These are phyloP conservation scores for Coniochaeta prunicola DNA, from an alignment of 2,329 filamentous ascomycete genomes.

Conservation along the genomic window DNA sequence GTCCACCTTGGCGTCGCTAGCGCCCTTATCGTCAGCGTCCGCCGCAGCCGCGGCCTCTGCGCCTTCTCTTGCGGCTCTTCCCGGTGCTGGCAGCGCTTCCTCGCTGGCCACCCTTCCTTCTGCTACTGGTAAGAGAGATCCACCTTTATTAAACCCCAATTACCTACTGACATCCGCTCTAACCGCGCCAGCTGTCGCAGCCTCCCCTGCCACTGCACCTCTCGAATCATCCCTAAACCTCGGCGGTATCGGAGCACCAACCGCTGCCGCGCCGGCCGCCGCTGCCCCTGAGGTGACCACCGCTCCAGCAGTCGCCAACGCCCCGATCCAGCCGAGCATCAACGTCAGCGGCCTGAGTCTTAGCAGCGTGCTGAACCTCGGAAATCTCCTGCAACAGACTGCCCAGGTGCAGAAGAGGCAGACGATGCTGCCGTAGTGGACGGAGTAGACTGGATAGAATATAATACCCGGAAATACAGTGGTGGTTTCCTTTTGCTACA, in stretches of 20 bases:
- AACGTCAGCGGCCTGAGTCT: slow-evolving; percentile 33
- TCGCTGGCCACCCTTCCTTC: slow-evolving; percentile 4
- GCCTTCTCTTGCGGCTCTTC: slow-evolving; percentile 8
- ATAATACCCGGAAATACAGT: neutral
- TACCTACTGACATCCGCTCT: neutral
- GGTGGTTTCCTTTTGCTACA: neutral
- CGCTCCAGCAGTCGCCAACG: slow-evolving; percentile 16
- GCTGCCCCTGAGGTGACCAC: slow-evolving; percentile 12
- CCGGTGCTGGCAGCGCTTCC: neutral
- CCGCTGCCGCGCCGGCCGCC: slow-evolving; percentile 10
- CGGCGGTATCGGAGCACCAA: slow-evolving; percentile 16
- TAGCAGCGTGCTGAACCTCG: slow-evolving; percentile 35
- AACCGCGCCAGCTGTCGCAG: neutral
- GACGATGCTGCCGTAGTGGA: neutral
- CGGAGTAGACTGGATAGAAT: neutral
- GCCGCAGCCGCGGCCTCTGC: slow-evolving; percentile 2
- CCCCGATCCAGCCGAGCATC: slow-evolving; percentile 19
- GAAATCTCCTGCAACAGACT: slow-evolving; percentile 28
- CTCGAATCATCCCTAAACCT: slow-evolving; percentile 20
- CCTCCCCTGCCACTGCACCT: slow-evolving; percentile 5
- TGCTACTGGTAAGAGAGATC: neutral
- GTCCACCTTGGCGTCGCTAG: slow-evolving; percentile 5
- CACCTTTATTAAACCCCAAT: neutral
- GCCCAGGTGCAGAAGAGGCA: slow-evolving; percentile 2
- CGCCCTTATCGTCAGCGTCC: slow-evolving; percentile 5